A percentile compares a stretch with the other conserved stretches of the same genome.
phyloP scores from a whole-genome alignment of 164 flowering plant species.

The Tetracentron sinense region DNA sequence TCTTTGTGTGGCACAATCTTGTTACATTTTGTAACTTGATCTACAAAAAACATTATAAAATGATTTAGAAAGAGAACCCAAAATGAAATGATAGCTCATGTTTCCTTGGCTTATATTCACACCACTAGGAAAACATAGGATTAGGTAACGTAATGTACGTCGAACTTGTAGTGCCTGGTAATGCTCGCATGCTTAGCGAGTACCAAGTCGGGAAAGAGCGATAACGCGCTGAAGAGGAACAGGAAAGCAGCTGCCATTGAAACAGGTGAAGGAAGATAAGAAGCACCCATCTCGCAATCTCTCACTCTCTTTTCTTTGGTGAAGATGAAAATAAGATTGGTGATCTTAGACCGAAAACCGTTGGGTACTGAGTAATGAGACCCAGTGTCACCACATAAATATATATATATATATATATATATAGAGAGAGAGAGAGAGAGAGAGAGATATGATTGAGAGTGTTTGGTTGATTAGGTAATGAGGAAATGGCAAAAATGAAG shows the following conservation, averaged over 20 bases:
- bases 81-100: neutral
- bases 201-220: conserved; percentile 5
- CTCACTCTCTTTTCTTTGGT: neutral
- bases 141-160: conserved; percentile 10
- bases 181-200: conserved; percentile 9
- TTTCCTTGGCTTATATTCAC: neutral
- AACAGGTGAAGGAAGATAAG: neutral
- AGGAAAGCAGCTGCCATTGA: neutral
- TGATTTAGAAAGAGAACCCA: neutral
- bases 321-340: too few species aligned
- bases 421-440: too few species aligned
- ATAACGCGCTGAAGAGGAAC: conserved; percentile 5
- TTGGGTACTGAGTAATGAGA: too few species aligned
- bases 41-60: conserved; percentile 10
- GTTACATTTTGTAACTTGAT: conserved; percentile 19
- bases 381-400: too few species aligned
- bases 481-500: too few species aligned
- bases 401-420: too few species aligned
- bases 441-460: too few species aligned
- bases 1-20: conserved; percentile 23
- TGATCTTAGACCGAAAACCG: too few species aligned
- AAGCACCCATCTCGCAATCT: conserved; percentile 6
- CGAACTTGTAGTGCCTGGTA: conserved; percentile 17
- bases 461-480: too few species aligned
- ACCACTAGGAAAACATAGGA: neutral